Percentiles rank a stretch among this genome's conserved stretches.
Conservation (phyloP, 805 yeast species). For the Hanseniaspora lindneri region DNA sequence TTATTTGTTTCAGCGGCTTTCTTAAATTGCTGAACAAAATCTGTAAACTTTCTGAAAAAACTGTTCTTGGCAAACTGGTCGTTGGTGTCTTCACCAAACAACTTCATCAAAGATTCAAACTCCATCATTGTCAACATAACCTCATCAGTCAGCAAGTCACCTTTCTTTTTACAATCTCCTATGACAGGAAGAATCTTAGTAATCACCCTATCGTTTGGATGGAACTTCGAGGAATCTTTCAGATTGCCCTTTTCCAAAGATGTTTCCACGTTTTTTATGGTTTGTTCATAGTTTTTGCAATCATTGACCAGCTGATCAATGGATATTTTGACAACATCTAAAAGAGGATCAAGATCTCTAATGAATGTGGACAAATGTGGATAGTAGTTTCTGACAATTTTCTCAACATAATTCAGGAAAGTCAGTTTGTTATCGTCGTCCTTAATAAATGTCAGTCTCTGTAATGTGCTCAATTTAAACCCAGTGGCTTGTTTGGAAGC, state of each 20-base stretch:
- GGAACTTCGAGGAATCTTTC: conserved; percentile 65
- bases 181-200: conserved; percentile 50
- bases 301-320: conserved; percentile 72
- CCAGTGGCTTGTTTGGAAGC: conserved; percentile 86
- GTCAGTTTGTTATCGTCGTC: conserved; percentile 80
- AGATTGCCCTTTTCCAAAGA: conserved; percentile 75
- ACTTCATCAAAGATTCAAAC: conserved; percentile 60
- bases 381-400: conserved; percentile 67
- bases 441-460: conserved; percentile 78
- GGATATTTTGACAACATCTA: conserved; percentile 55
- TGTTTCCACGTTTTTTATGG: conserved; percentile 55
- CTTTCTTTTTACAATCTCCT: conserved; percentile 64
- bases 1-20: conserved; percentile 70
- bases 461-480: conserved; percentile 79
- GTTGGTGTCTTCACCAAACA: conserved; percentile 78
- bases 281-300: conserved; percentile 49
- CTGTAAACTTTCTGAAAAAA: conserved; percentile 70
- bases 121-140: conserved; percentile 50
- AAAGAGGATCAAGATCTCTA: conserved; percentile 54
- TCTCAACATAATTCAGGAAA: conserved; percentile 85
- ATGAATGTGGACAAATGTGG: conserved; percentile 67
- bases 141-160: conserved; percentile 52
- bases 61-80: conserved; percentile 56
- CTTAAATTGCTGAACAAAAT: conserved; percentile 66
- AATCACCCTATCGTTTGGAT: conserved; percentile 70